These are phyloP conservation scores for Grifola frondosa DNA, from an alignment of 1,284 basidiomycete species.

Conservation along the genomic window DNA sequence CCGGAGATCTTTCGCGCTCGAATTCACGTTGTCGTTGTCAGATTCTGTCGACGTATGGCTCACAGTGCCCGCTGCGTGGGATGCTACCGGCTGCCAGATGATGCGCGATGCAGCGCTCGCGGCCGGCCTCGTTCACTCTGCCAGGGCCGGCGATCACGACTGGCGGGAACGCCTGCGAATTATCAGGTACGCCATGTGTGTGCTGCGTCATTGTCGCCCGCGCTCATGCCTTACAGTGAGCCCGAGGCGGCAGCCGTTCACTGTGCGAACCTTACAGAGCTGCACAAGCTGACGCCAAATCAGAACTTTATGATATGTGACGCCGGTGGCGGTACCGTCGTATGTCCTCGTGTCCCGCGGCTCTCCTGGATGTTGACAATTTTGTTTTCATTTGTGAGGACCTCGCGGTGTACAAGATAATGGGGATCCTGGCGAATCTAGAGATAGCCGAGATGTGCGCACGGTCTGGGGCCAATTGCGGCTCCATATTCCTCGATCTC, in stretches of 20 bases:
- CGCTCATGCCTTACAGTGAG: constrained; percentile 43
- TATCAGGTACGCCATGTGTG: constrained; percentile 54
- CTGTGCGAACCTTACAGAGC: constrained; percentile 72
- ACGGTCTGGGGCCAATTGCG: constrained; percentile 78
- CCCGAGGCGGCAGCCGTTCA: constrained; percentile 85
- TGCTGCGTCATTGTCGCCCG: background rate
- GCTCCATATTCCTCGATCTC: constrained; percentile 79
- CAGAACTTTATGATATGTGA: constrained; percentile 82
- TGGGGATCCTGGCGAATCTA: constrained; percentile 68
- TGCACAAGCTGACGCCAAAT: constrained; percentile 72
- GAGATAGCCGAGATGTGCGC: constrained; percentile 86
- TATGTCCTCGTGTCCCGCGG: constrained; percentile 31
- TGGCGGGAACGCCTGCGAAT: constrained; percentile 80
- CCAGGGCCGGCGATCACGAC: constrained; percentile 64
- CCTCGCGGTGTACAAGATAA: constrained; percentile 76
- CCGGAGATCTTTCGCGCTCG: constrained; percentile 1
- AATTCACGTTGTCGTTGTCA: constrained; percentile 28
- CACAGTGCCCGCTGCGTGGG: constrained; percentile 85
- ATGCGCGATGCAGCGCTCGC: constrained; percentile 80
- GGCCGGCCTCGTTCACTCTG: constrained; percentile 72
- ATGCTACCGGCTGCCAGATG: constrained; percentile 74
- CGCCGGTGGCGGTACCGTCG: constrained; percentile 79
- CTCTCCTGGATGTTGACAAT: constrained; percentile 5
- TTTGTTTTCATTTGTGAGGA: constrained; percentile 38
- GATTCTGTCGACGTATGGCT: constrained; percentile 78